Evolutionary conservation across 2,329 filamentous ascomycete species (phyloP).

Genomic region (Chrysoporthe deuterocubensis): DNA sequence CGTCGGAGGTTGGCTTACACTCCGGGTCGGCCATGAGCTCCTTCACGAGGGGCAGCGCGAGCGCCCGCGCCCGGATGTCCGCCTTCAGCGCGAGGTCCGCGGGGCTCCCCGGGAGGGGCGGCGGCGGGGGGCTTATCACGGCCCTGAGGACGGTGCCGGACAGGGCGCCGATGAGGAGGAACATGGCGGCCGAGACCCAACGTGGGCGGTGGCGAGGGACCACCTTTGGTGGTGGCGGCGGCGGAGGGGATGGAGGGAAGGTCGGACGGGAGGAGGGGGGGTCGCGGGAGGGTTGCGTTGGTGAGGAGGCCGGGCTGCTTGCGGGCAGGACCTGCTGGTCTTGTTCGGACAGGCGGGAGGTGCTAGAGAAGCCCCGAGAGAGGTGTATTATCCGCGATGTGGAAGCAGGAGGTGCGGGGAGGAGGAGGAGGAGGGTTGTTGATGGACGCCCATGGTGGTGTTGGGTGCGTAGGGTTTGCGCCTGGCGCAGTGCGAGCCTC

Average conservation of each 20-base stretch:
- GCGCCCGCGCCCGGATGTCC: slow-evolving; percentile 47
- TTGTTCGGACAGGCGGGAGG: background rate
- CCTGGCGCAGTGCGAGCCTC: background rate
- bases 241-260: background rate
- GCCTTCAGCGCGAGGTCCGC: slow-evolving; percentile 47
- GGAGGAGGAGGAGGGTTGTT: background rate
- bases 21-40: slow-evolving; percentile 48
- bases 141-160: slow-evolving; percentile 44
- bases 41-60: slow-evolving; percentile 52
- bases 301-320: background rate
- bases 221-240: background rate
- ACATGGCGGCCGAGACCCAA: slow-evolving; percentile 39
- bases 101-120: slow-evolving; percentile 43
- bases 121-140: slow-evolving; percentile 48
- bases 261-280: background rate
- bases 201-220: slow-evolving; percentile 34
- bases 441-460: background rate
- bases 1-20: slow-evolving; percentile 25
- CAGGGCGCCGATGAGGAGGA: slow-evolving; percentile 46
- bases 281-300: background rate
- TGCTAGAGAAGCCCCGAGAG: background rate
- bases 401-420: background rate
- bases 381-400: background rate
- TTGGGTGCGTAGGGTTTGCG: background rate
- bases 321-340: background rate